Evolutionary conservation across 1,284 basidiomycete species (phyloP), one percentile per base, ranked within the genome.

Genomic region (Sphaerobolus stellatus): DNA sequence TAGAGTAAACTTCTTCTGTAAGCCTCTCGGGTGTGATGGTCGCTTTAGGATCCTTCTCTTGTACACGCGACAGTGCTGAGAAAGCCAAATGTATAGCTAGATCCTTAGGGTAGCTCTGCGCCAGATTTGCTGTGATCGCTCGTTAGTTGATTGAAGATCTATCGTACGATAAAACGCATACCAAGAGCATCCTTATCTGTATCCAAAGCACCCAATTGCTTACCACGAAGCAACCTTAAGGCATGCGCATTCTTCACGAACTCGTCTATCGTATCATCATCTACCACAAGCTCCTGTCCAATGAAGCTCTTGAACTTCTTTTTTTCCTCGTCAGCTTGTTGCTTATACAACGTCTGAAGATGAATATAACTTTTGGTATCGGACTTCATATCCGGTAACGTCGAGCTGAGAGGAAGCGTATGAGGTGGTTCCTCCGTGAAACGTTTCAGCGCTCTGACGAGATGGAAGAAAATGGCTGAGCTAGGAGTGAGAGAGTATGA

Each of bases 381-480:
- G 4, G 95, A 87, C 68, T 97, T 96, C 92, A 99, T 98, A 72
- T 99, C 96, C 0, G 96, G 96, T 1, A 99, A 75, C 0, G 91
- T 81, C 2, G 83, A 75, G 0, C 81, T 77, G 14, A 87, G 71
- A 0, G 87, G 87, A 5, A 83, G 68, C 9, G 83, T 79, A 76
- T 70, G 60, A 58, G 75, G 74, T 52, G 75, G 76, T 30, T 70
- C 68, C 33, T 58, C 71, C 34, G 79, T 74, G 68, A 86, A 84
- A 56, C 79, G 71, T 31, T 81, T 76, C 29, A 99, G 79, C 0
- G 94, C 87, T 18, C 82, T 76, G n/a, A 98, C 79, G 27, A 98
- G 84, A 58, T 94, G 83, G 75, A 90, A 94, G 72, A 98, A 98
- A 7, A 86, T 83, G 6, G 84, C 77, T 0, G 77, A 77, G 64